Percentiles rank a stretch among this genome's conserved stretches.
Evolutionary conservation across 495 filamentous ascomycete genomes (phyloP).

Genomic region (Saxophila tyrrhenica): DNA sequence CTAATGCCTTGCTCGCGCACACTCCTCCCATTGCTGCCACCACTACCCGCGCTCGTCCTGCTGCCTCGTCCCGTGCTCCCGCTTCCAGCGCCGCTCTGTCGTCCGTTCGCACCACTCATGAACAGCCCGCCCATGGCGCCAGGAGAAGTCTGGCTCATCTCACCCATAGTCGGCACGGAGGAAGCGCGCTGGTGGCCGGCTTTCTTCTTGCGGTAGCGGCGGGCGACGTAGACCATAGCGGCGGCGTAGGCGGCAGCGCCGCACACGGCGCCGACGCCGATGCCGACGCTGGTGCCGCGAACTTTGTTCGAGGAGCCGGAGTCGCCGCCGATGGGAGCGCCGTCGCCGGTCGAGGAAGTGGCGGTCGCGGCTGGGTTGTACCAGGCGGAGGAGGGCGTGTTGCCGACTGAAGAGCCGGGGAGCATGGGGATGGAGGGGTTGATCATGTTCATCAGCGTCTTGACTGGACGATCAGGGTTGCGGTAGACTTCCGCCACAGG

Average conservation of each 20-base stretch:
- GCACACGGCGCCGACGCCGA: slow-evolving; percentile 63
- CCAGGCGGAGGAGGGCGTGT: slow-evolving; percentile 24
- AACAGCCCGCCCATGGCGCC: slow-evolving; percentile 16
- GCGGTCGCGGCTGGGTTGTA: slow-evolving; percentile 24
- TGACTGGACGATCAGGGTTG: slow-evolving; percentile 45
- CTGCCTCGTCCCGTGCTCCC: slow-evolving; percentile 27
- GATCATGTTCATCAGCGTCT: slow-evolving; percentile 65
- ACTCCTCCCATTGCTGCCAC: slow-evolving; percentile 41
- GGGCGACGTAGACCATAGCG: slow-evolving; percentile 95
- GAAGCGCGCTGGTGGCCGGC: slow-evolving; percentile 63
- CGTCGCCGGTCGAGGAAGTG: slow-evolving; percentile 22
- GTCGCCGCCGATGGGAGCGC: slow-evolving; percentile 35
- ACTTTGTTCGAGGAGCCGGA: slow-evolving; percentile 44
- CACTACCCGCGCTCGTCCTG: slow-evolving; percentile 36
- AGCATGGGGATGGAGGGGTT: slow-evolving; percentile 72
- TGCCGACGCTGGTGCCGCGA: slow-evolving; percentile 68
- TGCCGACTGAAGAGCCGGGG: slow-evolving; percentile 48
- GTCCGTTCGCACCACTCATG: slow-evolving; percentile 30
- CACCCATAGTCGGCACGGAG: slow-evolving; percentile 39
- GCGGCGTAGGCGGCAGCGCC: slow-evolving; percentile 88
- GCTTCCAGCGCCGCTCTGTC: slow-evolving; percentile 37
- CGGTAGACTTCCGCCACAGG: slow-evolving; percentile 64
- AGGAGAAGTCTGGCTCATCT: slow-evolving; percentile 16
- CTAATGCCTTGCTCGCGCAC: slow-evolving; percentile 61
- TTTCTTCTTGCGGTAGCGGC: slow-evolving; percentile 83